Percentiles rank a stretch among this genome's conserved stretches.
Evolutionary conservation across 2,329 filamentous ascomycete species (phyloP).

Genomic region (Sporothrix curviconia): DNA sequence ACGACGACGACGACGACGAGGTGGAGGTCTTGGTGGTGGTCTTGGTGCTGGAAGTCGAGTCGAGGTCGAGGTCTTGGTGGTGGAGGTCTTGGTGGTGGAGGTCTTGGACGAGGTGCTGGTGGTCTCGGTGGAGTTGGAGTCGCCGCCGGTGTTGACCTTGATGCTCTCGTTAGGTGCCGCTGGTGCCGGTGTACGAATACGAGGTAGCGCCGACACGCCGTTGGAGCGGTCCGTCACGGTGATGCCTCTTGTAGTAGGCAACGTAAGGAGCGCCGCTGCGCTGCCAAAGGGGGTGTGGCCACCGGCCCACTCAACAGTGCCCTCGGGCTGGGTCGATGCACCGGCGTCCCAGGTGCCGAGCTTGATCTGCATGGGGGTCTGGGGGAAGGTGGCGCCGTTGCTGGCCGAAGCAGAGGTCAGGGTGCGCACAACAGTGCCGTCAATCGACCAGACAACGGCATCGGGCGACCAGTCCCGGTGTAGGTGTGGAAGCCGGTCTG

Average conservation of each 20-base stretch:
- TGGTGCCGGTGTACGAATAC: slow-evolving; percentile 46
- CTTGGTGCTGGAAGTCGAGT: slow-evolving; percentile 11
- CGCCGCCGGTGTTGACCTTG: slow-evolving; percentile 37
- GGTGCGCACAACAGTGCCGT: slow-evolving; percentile 41
- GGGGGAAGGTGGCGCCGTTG: slow-evolving; percentile 55
- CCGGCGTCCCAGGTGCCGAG: slow-evolving; percentile 53
- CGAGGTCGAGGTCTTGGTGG: slow-evolving; percentile 24
- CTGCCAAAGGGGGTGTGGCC: slow-evolving; percentile 47
- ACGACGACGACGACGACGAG: background rate
- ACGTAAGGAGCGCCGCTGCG: slow-evolving; percentile 42
- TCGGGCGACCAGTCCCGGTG: slow-evolving; percentile 60
- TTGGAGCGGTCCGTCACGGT: slow-evolving; percentile 50
- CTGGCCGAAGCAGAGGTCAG: slow-evolving; percentile 40
- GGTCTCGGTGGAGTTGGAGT: slow-evolving; percentile 15
- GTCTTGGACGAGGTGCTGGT: no score
- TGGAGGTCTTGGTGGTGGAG: slow-evolving; percentile 22
- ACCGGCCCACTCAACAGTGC: slow-evolving; percentile 62
- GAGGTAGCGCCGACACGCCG: slow-evolving; percentile 40
- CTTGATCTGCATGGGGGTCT: slow-evolving; percentile 63
- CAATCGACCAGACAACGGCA: slow-evolving; percentile 53
- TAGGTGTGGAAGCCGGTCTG: slow-evolving; percentile 56
- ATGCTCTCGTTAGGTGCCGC: slow-evolving; percentile 47
- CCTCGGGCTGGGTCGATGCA: slow-evolving; percentile 40
- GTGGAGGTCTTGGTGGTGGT: slow-evolving; percentile 23
- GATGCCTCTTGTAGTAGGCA: slow-evolving; percentile 52